Evolutionary conservation across 495 filamentous ascomycete genomes (phyloP), one percentile per base, ranked within the genome.

Genomic region (Aspergillus wentii): DNA sequence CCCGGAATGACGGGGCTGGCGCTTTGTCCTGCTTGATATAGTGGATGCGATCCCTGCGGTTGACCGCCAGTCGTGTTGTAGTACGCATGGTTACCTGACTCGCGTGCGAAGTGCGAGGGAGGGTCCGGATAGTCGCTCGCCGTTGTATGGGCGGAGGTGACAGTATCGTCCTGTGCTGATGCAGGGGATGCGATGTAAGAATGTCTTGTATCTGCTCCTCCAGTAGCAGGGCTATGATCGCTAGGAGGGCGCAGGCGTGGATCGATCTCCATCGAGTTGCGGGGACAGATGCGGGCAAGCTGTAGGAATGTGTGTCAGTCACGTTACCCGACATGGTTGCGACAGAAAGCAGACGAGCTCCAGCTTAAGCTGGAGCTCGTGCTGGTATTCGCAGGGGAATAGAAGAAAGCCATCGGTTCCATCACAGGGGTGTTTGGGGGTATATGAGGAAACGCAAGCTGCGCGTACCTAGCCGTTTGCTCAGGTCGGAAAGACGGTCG

Each of bases 111-210:
- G 20, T 55, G 53, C 10, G 51, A 40, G 8, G 63, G 53, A 14
- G 60, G 52, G 14, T 64, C 59, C 13, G 58, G 54, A 38, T 62
- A 61, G 2, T 61, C 42, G 29, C 44, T 44, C n/a, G n/a, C n/a
- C 9, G 35, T 28, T 47, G 48, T 43, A 30, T 30, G 31, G 4
- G 40, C 20, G 15, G 44, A 23, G n/a, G 38, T 2, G 32, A 36
- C 31, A 23, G 36, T 33, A 2, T 43, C 29, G 25, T 35, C 15
- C 29, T 18, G 27, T 53, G 63, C 15, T 59, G 28, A 15, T 3
- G 23, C 8, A 13, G 38, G 28, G 8, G 23, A 14, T 35, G 32
- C 7, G 16, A 27, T 17, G 43, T 46, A 47, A 30, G 44, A 15
- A 32, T 41, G 48, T 45, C 40, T 27, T 30, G 40, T 45, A 33